A percentile compares a stretch with the other conserved stretches of the same genome.
Evolutionary conservation across 192 early-diverging fungal species (phyloP).

Genomic region (Geranomyces variabilis): DNA sequence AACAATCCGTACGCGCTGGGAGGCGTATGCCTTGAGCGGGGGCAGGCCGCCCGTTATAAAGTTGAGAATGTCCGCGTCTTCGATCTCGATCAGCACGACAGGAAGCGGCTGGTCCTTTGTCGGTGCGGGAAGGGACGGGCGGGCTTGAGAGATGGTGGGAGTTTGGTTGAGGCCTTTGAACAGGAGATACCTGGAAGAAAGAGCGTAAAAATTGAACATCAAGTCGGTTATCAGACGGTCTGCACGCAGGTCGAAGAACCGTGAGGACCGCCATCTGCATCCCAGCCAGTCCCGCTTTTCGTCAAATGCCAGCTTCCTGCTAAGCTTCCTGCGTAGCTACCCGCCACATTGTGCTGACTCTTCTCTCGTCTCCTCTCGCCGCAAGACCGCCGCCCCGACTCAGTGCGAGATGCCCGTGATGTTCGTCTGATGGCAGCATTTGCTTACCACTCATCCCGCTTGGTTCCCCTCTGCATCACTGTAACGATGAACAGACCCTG

Average conservation of each 20-base stretch:
- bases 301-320: no score
- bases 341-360: no score
- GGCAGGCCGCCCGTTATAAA: conserved; percentile 48
- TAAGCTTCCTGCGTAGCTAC: no score
- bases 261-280: no score
- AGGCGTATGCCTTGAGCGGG: conserved; percentile 37
- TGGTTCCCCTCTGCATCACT: conserved; percentile 32
- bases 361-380: no score
- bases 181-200: conserved; percentile 35
- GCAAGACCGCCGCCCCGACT: no score
- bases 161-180: conserved; percentile 35
- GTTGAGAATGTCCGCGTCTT: conserved; percentile 47
- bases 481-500: conserved; percentile 42
- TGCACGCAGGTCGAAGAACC: no score
- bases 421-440: no score
- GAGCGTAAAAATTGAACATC: no score
- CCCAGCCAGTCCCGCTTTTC: no score
- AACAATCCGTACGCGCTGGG: conserved; percentile 36
- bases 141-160: conserved; percentile 38
- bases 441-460: conserved; percentile 43
- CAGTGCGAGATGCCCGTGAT: no score
- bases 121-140: conserved; percentile 20
- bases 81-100: conserved; percentile 41
- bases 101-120: conserved; percentile 14
- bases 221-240: no score